Evolutionary conservation across 2,329 filamentous ascomycete species (phyloP).

Genomic region (Alternaria sp.): DNA sequence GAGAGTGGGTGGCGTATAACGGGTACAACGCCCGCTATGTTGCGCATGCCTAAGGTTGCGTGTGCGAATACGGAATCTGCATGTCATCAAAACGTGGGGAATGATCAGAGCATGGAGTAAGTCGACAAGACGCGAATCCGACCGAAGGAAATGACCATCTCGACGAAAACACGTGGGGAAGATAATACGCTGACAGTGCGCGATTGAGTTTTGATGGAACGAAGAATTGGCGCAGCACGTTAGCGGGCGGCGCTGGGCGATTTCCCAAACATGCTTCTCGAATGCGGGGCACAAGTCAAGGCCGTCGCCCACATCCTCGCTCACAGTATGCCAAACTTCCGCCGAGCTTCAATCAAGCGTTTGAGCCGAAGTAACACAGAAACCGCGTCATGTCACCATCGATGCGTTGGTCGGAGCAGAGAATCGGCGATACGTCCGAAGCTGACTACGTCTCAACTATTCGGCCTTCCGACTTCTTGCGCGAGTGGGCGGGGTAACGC

Average conservation of each 20-base stretch:
- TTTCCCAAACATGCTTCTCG: background rate
- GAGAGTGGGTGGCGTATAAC: background rate
- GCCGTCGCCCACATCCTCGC: background rate
- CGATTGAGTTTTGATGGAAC: background rate
- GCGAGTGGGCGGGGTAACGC: background rate
- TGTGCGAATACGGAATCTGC: background rate
- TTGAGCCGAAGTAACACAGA: background rate
- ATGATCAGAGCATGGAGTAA: background rate
- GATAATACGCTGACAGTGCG: slow-evolving; percentile 3
- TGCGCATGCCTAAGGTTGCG: background rate
- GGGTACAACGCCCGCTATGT: slow-evolving; percentile 2
- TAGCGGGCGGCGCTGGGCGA: background rate
- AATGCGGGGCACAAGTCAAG: background rate
- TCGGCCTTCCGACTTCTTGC: background rate
- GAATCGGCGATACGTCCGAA: background rate
- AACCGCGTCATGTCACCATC: background rate
- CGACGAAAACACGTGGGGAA: slow-evolving; percentile 7
- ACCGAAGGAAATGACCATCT: background rate
- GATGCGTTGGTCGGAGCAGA: background rate
- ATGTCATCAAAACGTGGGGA: background rate
- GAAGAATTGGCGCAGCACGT: background rate
- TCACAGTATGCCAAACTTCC: background rate
- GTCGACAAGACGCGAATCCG: background rate
- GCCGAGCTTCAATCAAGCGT: background rate
- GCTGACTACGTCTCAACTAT: background rate